These are phyloP conservation scores for Syzygium aqueum DNA, from an alignment of 345 rosid genomes.

Conservation along the genomic window DNA sequence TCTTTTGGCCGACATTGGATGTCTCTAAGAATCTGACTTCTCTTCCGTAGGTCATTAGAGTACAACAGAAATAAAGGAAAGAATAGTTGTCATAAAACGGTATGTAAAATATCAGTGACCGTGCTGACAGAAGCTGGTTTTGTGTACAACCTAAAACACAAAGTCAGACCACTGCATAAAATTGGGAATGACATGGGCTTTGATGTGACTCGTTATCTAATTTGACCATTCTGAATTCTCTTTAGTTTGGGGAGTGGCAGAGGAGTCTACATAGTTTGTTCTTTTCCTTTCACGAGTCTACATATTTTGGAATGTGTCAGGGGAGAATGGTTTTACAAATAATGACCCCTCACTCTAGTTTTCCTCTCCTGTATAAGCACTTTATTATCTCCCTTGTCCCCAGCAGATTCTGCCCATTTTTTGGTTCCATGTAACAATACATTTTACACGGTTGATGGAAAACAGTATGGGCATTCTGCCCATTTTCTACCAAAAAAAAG, in stretches of 20 bases:
- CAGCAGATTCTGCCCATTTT: background rate
- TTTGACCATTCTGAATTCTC: background rate
- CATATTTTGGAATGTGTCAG: background rate
- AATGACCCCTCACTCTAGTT: background rate
- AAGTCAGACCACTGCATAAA: background rate
- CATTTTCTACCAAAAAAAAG: background rate
- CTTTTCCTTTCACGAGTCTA: background rate
- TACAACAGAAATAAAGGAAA: background rate
- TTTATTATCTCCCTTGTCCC: background rate
- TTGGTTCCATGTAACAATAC: background rate
- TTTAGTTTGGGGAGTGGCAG: background rate
- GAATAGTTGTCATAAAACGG: background rate
- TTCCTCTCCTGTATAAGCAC: background rate
- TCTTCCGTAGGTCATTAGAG: background rate
- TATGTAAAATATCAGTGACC: background rate
- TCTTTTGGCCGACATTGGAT: background rate
- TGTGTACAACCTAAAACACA: background rate
- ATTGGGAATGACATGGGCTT: background rate
- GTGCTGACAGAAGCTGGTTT: background rate
- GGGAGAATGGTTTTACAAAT: background rate
- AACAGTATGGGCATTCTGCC: background rate
- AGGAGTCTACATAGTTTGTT: background rate
- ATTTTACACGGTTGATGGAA: background rate
- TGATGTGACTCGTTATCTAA: background rate
- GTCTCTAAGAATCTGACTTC: background rate